Evolutionary conservation across 2,329 filamentous ascomycete species (phyloP).

Genomic region (Colletotrichum musae): DNA sequence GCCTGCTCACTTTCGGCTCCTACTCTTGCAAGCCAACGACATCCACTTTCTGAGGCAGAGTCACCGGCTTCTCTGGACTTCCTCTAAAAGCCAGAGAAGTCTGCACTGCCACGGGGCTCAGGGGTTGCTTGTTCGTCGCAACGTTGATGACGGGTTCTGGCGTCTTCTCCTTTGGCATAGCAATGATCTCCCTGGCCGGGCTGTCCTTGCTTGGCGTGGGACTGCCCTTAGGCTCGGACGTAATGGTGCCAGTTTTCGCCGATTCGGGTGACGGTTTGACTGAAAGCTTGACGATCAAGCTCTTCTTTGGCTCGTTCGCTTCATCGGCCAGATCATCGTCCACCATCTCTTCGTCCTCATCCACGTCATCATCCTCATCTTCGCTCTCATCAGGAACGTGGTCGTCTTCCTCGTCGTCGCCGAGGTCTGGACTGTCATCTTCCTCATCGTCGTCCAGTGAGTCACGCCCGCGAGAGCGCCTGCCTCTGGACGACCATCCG

Average conservation of each 20-base stretch:
- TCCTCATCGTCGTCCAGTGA: constrained; percentile 72
- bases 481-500: constrained; percentile 55
- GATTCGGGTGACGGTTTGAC: constrained; percentile 59
- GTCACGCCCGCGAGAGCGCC: constrained; percentile 54
- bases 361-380: constrained; percentile 71
- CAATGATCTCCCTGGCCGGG: constrained; percentile 26
- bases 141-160: constrained; percentile 39
- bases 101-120: constrained; percentile 51
- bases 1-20: constrained; percentile 2
- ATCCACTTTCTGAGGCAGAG: constrained; percentile 50
- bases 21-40: constrained; percentile 50
- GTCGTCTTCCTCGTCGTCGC: constrained; percentile 81
- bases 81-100: constrained; percentile 71
- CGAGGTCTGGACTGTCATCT: constrained; percentile 77
- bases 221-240: constrained; percentile 22
- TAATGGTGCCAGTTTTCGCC: constrained; percentile 22
- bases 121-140: constrained; percentile 43
- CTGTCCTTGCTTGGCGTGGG: constrained; percentile 4
- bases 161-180: constrained; percentile 29
- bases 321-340: constrained; percentile 67
- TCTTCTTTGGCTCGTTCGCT: constrained; percentile 61
- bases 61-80: constrained; percentile 71
- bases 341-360: constrained; percentile 69
- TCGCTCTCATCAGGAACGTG: constrained; percentile 74
- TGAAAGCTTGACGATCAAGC: constrained; percentile 82